Evolutionary conservation across 2,329 filamentous ascomycete species (phyloP).

Genomic region (Fusarium sublunatum): DNA sequence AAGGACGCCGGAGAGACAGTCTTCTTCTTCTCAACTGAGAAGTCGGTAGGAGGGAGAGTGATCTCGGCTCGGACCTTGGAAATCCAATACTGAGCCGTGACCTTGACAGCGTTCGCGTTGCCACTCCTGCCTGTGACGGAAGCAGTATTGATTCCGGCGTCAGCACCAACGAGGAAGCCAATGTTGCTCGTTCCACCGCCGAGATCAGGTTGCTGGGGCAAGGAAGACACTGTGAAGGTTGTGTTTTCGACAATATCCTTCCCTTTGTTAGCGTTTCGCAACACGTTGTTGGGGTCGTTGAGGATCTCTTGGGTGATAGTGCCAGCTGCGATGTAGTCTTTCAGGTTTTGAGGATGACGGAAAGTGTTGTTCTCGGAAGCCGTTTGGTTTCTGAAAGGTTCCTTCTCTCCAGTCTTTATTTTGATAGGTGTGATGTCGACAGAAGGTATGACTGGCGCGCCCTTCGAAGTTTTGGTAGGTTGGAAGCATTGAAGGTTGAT

Average conservation of each 20-base stretch:
- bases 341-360: constrained; percentile 48
- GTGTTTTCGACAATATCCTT: constrained; percentile 48
- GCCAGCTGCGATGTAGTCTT: constrained; percentile 41
- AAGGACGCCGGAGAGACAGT: constrained; percentile 16
- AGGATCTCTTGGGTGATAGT: constrained; percentile 51
- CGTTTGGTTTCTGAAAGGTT: constrained; percentile 21
- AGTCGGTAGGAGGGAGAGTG: constrained; percentile 21
- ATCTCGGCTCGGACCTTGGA: constrained; percentile 32
- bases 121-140: constrained; percentile 40
- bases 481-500: constrained; percentile 55
- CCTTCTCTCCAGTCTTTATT: constrained; percentile 1
- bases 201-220: constrained; percentile 14
- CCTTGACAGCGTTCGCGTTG: constrained; percentile 30
- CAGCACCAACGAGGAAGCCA: constrained; percentile 27
- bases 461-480: constrained; percentile 28
- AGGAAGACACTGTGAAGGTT: constrained; percentile 48
- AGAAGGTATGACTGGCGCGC: constrained; percentile 30
- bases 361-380: constrained; percentile 21
- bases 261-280: constrained; percentile 46
- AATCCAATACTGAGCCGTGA: constrained; percentile 37
- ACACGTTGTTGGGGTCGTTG: constrained; percentile 46
- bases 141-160: constrained; percentile 43
- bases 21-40: neutral
- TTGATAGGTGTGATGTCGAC: constrained; percentile 47
- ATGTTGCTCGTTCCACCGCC: constrained; percentile 49